A percentile compares a stretch with the other conserved stretches of the same genome.
Conservation (phyloP, 1,284 basidiomycete species). For the Malassezia vespertilionis region DNA sequence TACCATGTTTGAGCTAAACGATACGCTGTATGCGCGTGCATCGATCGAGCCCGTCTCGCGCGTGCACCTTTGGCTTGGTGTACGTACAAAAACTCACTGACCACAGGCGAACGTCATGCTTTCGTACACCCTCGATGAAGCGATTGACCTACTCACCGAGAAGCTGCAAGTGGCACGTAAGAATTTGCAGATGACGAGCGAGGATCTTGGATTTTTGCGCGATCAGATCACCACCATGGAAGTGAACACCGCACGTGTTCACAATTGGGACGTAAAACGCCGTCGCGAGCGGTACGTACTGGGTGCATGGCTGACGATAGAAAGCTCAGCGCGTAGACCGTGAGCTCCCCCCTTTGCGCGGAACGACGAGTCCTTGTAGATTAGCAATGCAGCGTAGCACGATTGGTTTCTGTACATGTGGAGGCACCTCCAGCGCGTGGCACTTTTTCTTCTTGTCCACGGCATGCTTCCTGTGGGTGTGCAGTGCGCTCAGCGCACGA, state of each 20-base stretch:
- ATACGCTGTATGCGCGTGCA: conserved; percentile 86
- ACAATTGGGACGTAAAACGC: conserved; percentile 88
- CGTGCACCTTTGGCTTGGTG: conserved; percentile 91
- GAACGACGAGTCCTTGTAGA: too few relatives aligned
- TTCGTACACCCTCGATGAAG: conserved; percentile 75
- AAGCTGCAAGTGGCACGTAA: conserved; percentile 70
- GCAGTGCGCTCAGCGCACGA: too few relatives aligned
- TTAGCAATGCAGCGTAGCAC: too few relatives aligned
- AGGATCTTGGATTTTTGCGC: conserved; percentile 83
- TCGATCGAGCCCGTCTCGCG: conserved; percentile 73
- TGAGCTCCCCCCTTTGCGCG: too few relatives aligned
- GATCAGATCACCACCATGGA: conserved; percentile 97
- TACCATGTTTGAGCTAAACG: conserved; percentile 89
- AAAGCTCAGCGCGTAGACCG: neutral
- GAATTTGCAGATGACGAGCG: conserved; percentile 61
- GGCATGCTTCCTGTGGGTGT: too few relatives aligned
- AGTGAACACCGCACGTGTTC: conserved; percentile 89
- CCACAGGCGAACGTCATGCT: conserved; percentile 71
- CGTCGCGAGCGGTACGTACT: conserved; percentile 55
- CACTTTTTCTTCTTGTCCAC: too few relatives aligned
- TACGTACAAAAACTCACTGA: conserved; percentile 48
- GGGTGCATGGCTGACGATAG: neutral
- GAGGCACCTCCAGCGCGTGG: too few relatives aligned
- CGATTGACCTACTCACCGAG: conserved; percentile 62
- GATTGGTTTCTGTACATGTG: too few relatives aligned